Conservation (phyloP, 257 asterid species). For the Solanum etuberosum region DNA sequence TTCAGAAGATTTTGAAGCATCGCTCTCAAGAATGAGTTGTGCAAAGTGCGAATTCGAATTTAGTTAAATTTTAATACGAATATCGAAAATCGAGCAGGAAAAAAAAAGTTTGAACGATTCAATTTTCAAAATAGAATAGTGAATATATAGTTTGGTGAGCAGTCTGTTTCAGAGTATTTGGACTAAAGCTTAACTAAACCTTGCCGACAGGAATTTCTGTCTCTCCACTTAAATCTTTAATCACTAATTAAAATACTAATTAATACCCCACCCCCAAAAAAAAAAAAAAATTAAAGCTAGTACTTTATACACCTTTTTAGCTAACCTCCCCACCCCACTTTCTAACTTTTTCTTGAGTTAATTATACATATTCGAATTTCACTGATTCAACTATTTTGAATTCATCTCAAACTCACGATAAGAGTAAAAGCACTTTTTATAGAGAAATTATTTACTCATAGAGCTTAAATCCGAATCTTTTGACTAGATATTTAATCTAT, state of each 20-base stretch:
- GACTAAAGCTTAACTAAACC: slow-evolving; percentile 22
- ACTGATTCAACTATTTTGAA: background rate
- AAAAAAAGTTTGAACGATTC: background rate
- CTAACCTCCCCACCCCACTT: background rate
- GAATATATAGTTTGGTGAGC: slow-evolving; percentile 37
- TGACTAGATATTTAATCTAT: background rate
- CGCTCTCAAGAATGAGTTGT: rapidly evolving
- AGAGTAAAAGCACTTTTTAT: background rate
- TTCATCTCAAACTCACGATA: background rate
- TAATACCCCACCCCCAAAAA: background rate
- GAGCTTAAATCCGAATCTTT: background rate
- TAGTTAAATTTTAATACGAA: background rate
- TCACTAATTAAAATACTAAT: background rate
- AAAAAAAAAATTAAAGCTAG: background rate
- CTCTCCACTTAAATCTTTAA: slow-evolving; percentile 31
- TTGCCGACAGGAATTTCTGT: slow-evolving; percentile 83
- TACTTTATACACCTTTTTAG: background rate
- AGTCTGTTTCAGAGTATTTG: slow-evolving; percentile 36
- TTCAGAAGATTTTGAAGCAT: background rate
- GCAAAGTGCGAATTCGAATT: rapidly evolving
- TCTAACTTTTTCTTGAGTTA: background rate
- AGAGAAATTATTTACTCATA: background rate
- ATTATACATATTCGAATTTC: background rate
- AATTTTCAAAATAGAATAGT: slow-evolving; percentile 3
- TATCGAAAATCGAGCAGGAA: rapidly evolving